Evolutionary conservation across 192 early-diverging fungal species (phyloP).

Genomic region (Backusella parvicylindrica): DNA sequence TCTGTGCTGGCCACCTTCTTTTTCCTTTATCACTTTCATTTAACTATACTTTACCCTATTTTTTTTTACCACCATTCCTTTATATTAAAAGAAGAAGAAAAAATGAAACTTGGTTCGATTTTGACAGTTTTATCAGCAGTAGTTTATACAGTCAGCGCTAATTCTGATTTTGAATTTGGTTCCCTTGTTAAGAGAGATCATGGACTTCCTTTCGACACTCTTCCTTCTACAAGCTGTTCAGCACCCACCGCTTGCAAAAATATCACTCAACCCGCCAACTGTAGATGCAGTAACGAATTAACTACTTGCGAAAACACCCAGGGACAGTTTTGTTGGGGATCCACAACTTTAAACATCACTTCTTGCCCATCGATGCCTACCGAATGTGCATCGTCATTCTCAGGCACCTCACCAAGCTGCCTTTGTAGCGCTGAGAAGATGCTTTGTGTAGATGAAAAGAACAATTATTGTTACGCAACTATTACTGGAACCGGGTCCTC

Average conservation of each 20-base stretch:
- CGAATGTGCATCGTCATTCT: not conserved
- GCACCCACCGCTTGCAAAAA: slow-evolving; percentile 7
- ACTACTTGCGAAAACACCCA: slow-evolving; percentile 10
- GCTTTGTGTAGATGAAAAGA: slow-evolving; percentile 24
- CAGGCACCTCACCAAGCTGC: slow-evolving; percentile 13
- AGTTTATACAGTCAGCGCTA: not conserved
- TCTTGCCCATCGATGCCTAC: slow-evolving; percentile 20
- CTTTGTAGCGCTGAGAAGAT: slow-evolving; percentile 16
- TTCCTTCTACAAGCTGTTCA: slow-evolving; percentile 12
- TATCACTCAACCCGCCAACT: not conserved
- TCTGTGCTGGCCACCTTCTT: not conserved
- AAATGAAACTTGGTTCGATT: slow-evolving; percentile 10
- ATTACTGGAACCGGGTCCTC: slow-evolving; percentile 2
- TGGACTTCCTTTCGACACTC: slow-evolving; percentile 22
- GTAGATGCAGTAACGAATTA: slow-evolving; percentile 20
- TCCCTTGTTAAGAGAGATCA: slow-evolving; percentile 17
- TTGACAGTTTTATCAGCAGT: not conserved
- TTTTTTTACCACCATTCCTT: not conserved
- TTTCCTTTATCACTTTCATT: not conserved
- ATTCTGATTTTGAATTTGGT: not conserved
- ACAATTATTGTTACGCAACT: slow-evolving; percentile 24
- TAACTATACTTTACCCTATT: not conserved
- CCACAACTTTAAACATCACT: not conserved
- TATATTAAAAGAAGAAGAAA: not conserved
- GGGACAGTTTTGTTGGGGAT: slow-evolving; percentile 27